These are phyloP conservation scores for Cordyceps pruinosa DNA, from an alignment of 2,329 filamentous ascomycete species.

Conservation along the genomic window DNA sequence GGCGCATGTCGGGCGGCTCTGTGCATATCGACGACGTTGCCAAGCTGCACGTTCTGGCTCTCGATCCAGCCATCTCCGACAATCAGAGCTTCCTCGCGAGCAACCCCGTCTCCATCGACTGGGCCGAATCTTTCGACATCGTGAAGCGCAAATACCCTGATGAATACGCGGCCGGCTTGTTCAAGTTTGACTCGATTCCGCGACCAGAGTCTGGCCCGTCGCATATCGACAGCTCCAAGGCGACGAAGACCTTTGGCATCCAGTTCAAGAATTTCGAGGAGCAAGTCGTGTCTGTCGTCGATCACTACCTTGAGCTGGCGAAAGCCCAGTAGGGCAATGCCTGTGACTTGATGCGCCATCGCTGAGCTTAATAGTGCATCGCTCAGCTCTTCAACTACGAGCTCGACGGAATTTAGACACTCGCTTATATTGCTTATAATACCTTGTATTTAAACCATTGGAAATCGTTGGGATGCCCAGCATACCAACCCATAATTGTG, in stretches of 20 bases:
- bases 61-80: constrained; percentile 25
- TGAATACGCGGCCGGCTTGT: constrained; percentile 15
- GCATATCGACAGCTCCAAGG: constrained; percentile 22
- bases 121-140: constrained; percentile 33
- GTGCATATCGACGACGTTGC: constrained; percentile 35
- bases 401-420: no score
- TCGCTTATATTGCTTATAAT: no score
- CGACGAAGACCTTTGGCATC: constrained; percentile 27
- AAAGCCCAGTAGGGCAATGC: not conserved
- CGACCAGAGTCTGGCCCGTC: not conserved
- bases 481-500: no score
- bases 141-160: constrained; percentile 23
- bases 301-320: constrained; percentile 27
- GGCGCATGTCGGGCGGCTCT: constrained; percentile 21
- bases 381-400: no score
- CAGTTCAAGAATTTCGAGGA: constrained; percentile 27
- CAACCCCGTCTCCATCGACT: constrained; percentile 23
- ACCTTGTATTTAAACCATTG: no score
- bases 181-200: constrained; percentile 12
- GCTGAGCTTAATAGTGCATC: not conserved
- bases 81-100: constrained; percentile 19
- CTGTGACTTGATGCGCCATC: not conserved
- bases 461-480: no score
- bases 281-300: constrained; percentile 26
- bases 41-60: constrained; percentile 29